A percentile compares a stretch with the other conserved stretches of the same genome.
Evolutionary conservation across 2,329 filamentous ascomycete genomes (phyloP).

Genomic region (Colletotrichum sp.): DNA sequence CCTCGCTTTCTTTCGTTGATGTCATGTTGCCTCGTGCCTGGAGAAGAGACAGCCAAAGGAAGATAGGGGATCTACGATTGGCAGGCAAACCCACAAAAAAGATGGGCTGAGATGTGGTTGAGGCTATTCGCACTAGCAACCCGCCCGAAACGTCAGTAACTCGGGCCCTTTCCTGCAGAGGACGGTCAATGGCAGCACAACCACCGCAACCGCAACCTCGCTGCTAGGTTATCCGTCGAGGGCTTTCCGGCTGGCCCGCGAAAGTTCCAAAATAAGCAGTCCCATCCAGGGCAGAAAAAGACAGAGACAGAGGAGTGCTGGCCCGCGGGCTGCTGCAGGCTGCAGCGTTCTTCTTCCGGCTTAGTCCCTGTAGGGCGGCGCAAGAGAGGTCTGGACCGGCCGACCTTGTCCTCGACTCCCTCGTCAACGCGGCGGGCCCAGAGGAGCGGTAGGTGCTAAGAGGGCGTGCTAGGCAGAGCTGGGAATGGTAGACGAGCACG

Average conservation of each 20-base stretch:
- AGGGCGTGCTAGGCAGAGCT: background rate
- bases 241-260: background rate
- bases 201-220: background rate
- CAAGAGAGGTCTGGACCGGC: background rate
- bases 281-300: background rate
- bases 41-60: background rate
- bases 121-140: conserved; percentile 7
- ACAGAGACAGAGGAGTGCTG: background rate
- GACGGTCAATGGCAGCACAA: background rate
- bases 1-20: conserved; percentile 1
- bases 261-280: background rate
- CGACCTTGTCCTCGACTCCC: background rate
- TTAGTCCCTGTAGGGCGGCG: background rate
- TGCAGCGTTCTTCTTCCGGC: background rate
- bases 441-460: background rate
- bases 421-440: background rate
- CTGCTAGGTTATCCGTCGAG: background rate
- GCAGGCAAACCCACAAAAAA: background rate
- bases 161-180: background rate
- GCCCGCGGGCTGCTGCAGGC: background rate
- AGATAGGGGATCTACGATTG: background rate
- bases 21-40: background rate
- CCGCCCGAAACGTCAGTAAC: background rate
- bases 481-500: background rate
- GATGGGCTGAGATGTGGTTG: background rate